phyloP scores from a whole-genome alignment of 352 stramenopile genomes.

The Globisporangium cederbergense region DNA sequence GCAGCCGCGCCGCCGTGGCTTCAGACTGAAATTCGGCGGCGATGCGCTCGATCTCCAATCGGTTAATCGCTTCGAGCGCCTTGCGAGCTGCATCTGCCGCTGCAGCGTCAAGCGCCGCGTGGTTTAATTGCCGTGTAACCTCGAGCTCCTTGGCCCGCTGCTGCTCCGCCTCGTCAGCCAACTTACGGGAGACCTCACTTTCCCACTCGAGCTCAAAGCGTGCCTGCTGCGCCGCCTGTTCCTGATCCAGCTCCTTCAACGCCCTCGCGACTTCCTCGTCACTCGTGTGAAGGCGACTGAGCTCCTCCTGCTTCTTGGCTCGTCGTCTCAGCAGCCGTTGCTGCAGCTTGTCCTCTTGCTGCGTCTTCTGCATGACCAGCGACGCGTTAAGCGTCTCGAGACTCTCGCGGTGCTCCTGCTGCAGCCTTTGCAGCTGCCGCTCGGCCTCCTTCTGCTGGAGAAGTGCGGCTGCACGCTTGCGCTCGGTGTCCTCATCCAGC shows the following conservation, averaged over 20 bases:
- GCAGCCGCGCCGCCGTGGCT: not conserved
- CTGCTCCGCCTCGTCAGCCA: slow-evolving; percentile 3
- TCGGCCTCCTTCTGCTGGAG: slow-evolving; percentile 34
- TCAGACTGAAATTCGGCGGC: slow-evolving; percentile 24
- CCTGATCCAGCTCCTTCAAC: slow-evolving; percentile 9
- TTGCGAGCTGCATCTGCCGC: slow-evolving; percentile 23
- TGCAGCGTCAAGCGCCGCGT: slow-evolving; percentile 22
- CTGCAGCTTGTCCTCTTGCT: slow-evolving; percentile 38
- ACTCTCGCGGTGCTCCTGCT: slow-evolving; percentile 44
- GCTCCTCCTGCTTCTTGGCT: slow-evolving; percentile 17
- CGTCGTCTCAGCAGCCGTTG: slow-evolving; percentile 45
- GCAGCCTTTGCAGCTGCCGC: slow-evolving; percentile 37
- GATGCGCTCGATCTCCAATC: slow-evolving; percentile 27
- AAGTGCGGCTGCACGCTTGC: slow-evolving; percentile 19
- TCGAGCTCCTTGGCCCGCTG: slow-evolving; percentile 14
- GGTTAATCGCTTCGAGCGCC: slow-evolving; percentile 28
- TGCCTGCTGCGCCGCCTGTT: slow-evolving; percentile 11
- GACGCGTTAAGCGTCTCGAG: slow-evolving; percentile 26
- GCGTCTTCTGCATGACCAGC: slow-evolving; percentile 30
- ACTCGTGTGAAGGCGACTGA: not conserved
- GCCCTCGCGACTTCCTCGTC: not conserved
- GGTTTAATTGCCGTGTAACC: slow-evolving; percentile 3
- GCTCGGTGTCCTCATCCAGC: slow-evolving; percentile 15
- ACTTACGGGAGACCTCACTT: slow-evolving; percentile 4
- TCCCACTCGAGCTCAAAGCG: slow-evolving; percentile 16